Base-by-base conservation (phyloP, 2,329 filamentous ascomycete genomes). In the Colletotrichum gigasporum region DNA sequence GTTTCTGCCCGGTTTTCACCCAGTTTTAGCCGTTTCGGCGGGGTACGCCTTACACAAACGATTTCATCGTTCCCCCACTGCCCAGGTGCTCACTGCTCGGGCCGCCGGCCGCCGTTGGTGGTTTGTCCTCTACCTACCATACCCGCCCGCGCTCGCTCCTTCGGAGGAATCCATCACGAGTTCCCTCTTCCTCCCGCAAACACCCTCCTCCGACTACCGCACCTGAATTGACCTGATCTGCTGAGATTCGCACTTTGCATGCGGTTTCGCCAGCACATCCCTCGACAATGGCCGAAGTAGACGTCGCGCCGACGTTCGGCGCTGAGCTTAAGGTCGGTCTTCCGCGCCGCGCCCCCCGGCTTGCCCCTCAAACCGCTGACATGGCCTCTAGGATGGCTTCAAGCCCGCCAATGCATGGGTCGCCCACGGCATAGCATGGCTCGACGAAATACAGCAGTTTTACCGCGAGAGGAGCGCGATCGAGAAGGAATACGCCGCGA, bases 361-460 rank as follows among this genome's bases (percentile, higher is more conserved):
- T 47, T 60, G 60, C 56, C 57, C 28, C 42, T 55, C 57, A 35
- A 55, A n/a, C 48, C 56, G 62, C 63, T 67, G 28, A 67, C 65
- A 63, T 65, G 47, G 42, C 50, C 37, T 54, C 18, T 54, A 97
- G 93, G 96, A 99, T 89, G 93, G 92, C 75, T 99, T 97, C 85
- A 97, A 96, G 80, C 89, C 93, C 16, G 94, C 96, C 76, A 97
- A 94, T 80, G 88, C 86, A 72, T 99, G 96, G 96, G 92, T 96
- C 61, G 85, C 89, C 68, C 90, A 92, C 76, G 94, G 95, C 68
- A 97, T 99, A 76, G 84, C 87, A 69, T 99, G 95, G 95, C 89
- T 99, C 64, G 95, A 97, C 73, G 96, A 99, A 72, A 92, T 99
- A 68, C 93, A 99, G 78, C 90, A 93, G 74, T 99, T 98, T 83